phyloP scores from a whole-genome alignment of 139 green algal genomes.

The Cymbomonas tetramitiformis region DNA sequence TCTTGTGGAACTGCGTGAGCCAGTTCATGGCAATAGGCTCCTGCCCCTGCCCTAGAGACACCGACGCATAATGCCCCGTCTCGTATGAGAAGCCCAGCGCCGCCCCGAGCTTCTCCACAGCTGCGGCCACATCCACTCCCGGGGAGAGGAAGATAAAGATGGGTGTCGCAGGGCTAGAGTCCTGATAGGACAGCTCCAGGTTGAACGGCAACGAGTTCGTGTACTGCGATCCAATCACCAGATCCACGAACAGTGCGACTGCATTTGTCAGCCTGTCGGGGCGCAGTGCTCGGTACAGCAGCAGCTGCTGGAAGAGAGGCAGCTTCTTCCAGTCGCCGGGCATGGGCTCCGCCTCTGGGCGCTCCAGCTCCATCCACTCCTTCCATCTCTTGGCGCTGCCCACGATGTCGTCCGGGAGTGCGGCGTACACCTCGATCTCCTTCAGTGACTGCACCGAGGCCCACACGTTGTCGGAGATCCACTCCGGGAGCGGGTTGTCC shows the following conservation, averaged over 20 bases:
- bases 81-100: constrained; percentile 39
- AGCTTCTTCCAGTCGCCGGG: constrained; percentile 81
- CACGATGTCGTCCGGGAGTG: constrained; percentile 66
- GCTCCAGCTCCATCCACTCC: constrained; percentile 77
- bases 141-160: constrained; percentile 83
- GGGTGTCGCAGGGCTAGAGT: constrained; percentile 16
- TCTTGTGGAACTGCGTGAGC: constrained; percentile 58
- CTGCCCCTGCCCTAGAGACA: constrained; percentile 67
- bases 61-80: constrained; percentile 1
- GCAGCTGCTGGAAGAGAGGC: constrained; percentile 62
- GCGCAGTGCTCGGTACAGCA: constrained; percentile 58
- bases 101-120: constrained; percentile 57
- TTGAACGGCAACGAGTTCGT: constrained; percentile 48
- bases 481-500: no score
- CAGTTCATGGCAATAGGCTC: constrained; percentile 70
- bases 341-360: constrained; percentile 66
- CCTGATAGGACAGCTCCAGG: constrained; percentile 37
- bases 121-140: constrained; percentile 55
- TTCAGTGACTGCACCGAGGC: constrained; percentile 40
- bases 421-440: constrained; percentile 64
- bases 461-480: constrained; percentile 50
- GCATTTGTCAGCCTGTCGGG: constrained; percentile 70
- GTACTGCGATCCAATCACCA: constrained; percentile 54
- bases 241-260: constrained; percentile 61
- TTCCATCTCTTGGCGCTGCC: constrained; percentile 66